Conservation (phyloP, 2,329 filamentous ascomycete genomes). For the Colletotrichum gloeosporioides region DNA sequence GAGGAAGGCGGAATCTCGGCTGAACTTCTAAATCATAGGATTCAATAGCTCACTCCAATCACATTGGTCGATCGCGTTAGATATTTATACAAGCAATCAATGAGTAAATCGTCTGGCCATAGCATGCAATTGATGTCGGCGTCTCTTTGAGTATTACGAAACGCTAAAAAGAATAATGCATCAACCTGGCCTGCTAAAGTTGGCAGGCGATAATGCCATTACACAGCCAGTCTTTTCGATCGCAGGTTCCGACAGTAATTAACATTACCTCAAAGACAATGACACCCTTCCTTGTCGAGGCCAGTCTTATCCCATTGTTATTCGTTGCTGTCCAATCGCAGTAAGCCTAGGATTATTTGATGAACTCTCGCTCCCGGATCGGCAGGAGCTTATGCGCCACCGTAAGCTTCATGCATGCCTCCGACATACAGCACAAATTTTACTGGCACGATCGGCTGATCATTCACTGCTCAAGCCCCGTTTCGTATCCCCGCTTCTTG, state of each 20-base stretch:
- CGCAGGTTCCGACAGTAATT: neutral
- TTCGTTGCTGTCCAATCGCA: neutral
- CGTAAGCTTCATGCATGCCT: neutral
- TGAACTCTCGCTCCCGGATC: neutral
- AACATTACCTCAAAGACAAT: neutral
- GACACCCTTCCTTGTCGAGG: no score
- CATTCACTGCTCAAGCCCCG: neutral
- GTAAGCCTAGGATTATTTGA: neutral
- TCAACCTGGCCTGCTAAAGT: no score
- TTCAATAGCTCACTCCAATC: neutral
- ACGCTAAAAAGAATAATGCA: no score
- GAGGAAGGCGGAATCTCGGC: neutral
- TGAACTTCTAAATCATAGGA: neutral
- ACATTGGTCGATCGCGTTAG: neutral
- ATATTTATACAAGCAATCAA: neutral
- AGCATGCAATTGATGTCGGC: neutral
- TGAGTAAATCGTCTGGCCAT: neutral
- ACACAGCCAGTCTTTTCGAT: neutral
- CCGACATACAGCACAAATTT: neutral
- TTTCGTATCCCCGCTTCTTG: neutral
- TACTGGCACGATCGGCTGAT: neutral
- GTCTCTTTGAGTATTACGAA: neutral
- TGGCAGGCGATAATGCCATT: neutral
- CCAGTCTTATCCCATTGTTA: neutral
- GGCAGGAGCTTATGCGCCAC: neutral